A percentile compares a stretch with the other conserved stretches of the same genome.
Evolutionary conservation across 1,284 basidiomycete genomes (phyloP).

Genomic region (Trichosporon ovoides): DNA sequence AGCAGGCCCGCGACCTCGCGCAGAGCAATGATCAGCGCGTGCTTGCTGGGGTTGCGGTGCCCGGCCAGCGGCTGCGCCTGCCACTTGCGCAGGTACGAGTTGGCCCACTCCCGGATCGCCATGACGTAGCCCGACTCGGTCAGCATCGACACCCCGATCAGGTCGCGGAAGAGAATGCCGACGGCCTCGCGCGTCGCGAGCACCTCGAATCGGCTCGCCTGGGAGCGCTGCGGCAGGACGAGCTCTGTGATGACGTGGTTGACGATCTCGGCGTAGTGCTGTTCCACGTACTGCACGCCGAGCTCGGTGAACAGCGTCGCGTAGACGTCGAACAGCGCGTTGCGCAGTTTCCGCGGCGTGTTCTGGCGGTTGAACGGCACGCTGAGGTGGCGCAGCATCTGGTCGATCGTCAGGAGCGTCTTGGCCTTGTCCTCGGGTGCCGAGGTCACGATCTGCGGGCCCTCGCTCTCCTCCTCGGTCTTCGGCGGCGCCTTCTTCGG

Average conservation of each 20-base stretch:
- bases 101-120: slow-evolving; percentile 80
- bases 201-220: slow-evolving; percentile 64
- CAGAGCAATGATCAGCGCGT: slow-evolving; percentile 69
- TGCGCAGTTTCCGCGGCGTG: slow-evolving; percentile 63
- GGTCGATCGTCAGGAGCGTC: slow-evolving; percentile 65
- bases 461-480: slow-evolving; percentile 57
- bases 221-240: slow-evolving; percentile 56
- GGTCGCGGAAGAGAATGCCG: slow-evolving; percentile 70
- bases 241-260: slow-evolving; percentile 75
- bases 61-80: slow-evolving; percentile 80
- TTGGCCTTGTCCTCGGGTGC: slow-evolving; percentile 59
- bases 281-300: slow-evolving; percentile 72
- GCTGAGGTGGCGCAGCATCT: slow-evolving; percentile 79
- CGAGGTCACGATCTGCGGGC: slow-evolving; percentile 52
- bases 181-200: slow-evolving; percentile 69
- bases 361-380: slow-evolving; percentile 70
- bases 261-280: slow-evolving; percentile 73
- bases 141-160: slow-evolving; percentile 80
- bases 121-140: slow-evolving; percentile 88
- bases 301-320: slow-evolving; percentile 69
- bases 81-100: slow-evolving; percentile 80
- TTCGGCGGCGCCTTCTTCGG: slow-evolving; percentile 57
- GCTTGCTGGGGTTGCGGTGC: slow-evolving; percentile 63
- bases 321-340: slow-evolving; percentile 87
- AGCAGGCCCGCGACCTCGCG: slow-evolving; percentile 79